These are phyloP conservation scores for Friedmanniomyces simplex DNA, from an alignment of 495 filamentous ascomycete genomes.

Conservation along the genomic window DNA sequence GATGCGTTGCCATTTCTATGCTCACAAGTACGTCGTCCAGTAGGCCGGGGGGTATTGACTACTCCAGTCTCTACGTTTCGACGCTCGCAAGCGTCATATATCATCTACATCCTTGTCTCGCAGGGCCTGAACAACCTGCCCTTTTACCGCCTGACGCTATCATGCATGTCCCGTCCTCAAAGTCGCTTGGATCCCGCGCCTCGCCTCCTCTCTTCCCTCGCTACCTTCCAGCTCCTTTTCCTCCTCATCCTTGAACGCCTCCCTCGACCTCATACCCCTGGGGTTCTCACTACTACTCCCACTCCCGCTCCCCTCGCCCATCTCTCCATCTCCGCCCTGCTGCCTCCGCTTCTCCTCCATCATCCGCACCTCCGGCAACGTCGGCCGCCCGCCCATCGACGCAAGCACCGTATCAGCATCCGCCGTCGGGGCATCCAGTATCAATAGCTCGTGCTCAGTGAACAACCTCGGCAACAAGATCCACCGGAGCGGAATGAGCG, in stretches of 20 bases:
- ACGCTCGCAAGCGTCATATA: too few species aligned
- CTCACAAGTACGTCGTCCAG: too few species aligned
- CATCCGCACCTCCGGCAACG: conserved; percentile 21
- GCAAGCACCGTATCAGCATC: conserved; percentile 23
- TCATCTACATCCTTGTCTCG: too few species aligned
- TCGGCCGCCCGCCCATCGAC: conserved; percentile 28
- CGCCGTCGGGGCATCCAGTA: conserved; percentile 52
- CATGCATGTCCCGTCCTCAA: conserved; percentile 13
- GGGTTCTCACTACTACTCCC: conserved; percentile 4
- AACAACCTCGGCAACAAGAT: conserved; percentile 65
- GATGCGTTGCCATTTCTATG: too few species aligned
- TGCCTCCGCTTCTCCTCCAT: conserved; percentile 12
- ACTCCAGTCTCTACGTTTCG: too few species aligned
- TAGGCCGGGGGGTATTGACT: too few species aligned
- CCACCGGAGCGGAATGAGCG: conserved; percentile 67
- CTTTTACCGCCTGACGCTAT: neutral
- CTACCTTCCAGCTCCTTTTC: conserved; percentile 8
- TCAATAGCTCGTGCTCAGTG: conserved; percentile 51
- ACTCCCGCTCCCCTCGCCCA: conserved; percentile 2
- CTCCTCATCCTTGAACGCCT: conserved; percentile 14
- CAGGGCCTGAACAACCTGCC: too few species aligned
- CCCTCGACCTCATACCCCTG: conserved; percentile 9
- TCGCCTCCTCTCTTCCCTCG: neutral
- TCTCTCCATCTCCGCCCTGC: conserved; percentile 3
- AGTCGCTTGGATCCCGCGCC: neutral